Conservation (phyloP, 2,329 filamentous ascomycete species). For the Chalaropsis ovoidea region DNA sequence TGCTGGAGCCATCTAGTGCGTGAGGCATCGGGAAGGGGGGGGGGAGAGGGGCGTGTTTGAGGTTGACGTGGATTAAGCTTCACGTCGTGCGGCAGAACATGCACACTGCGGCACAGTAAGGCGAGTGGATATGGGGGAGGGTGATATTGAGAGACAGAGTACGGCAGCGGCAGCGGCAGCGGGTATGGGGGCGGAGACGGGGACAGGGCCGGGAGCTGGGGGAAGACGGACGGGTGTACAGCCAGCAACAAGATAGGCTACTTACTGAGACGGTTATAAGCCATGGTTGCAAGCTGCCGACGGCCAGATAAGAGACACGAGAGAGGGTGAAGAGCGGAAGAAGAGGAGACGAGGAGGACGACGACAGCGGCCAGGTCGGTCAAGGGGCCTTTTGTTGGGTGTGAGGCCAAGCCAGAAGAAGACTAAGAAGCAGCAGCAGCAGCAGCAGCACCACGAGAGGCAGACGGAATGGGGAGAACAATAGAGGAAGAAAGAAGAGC, state of each 20-base stretch:
- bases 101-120: background rate
- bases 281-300: slow-evolving; percentile 21
- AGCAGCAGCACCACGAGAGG: too few species aligned
- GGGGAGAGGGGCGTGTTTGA: slow-evolving; percentile 20
- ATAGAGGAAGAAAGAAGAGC: background rate
- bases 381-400: background rate
- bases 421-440: too few species aligned
- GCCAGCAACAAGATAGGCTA: slow-evolving; percentile 15
- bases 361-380: background rate
- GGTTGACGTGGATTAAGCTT: slow-evolving; percentile 15
- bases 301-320: background rate
- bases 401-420: background rate
- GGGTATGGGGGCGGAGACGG: background rate
- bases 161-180: background rate
- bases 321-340: background rate
- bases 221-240: background rate
- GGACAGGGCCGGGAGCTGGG: background rate
- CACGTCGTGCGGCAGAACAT: background rate
- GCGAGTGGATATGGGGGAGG: background rate
- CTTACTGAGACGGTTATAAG: slow-evolving; percentile 27
- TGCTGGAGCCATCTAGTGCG: background rate
- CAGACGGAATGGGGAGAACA: background rate
- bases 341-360: background rate
- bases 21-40: background rate
- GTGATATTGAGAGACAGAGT: background rate